Percentiles rank a stretch among this genome's conserved stretches.
phyloP scores from a whole-genome alignment of 331 rosid species.

The Rhamnella rubrinervis region DNA sequence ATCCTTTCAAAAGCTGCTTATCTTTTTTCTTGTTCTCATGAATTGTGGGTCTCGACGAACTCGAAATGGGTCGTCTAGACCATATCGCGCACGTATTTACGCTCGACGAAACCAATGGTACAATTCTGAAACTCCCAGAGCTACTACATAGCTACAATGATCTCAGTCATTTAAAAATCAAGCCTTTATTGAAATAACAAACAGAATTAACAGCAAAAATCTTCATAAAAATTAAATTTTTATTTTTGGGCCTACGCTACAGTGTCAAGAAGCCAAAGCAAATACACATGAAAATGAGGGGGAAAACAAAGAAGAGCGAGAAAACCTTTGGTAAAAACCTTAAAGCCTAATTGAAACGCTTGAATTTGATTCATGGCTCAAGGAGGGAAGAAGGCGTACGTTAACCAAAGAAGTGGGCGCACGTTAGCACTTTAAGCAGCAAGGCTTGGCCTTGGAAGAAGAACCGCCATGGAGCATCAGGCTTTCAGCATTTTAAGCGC shows the following conservation, averaged over 20 bases:
- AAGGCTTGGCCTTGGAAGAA: too few species aligned
- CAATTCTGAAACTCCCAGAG: slow-evolving; percentile 42
- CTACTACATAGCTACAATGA: slow-evolving; percentile 49
- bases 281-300: neutral
- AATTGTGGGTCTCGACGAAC: slow-evolving; percentile 34
- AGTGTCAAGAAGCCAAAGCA: neutral
- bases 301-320: neutral
- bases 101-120: slow-evolving; percentile 33
- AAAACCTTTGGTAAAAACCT: slow-evolving; percentile 36
- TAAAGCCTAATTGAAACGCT: slow-evolving; percentile 43
- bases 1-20: slow-evolving; percentile 36
- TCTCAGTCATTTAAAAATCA: slow-evolving; percentile 26
- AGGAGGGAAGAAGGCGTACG: neutral
- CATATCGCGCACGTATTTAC: slow-evolving; percentile 36
- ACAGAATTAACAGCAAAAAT: neutral
- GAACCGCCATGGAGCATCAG: too few species aligned
- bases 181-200: neutral
- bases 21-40: slow-evolving; percentile 30
- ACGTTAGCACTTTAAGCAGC: too few species aligned
- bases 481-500: too few species aligned
- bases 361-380: slow-evolving; percentile 51
- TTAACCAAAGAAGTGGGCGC: neutral
- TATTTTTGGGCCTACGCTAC: neutral
- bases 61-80: slow-evolving; percentile 48
- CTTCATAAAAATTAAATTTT: neutral